A percentile compares a stretch with the other conserved stretches of the same genome.
Evolutionary conservation across 2,329 filamentous ascomycete species (phyloP).

Genomic region (Fusarium fujikuroi): DNA sequence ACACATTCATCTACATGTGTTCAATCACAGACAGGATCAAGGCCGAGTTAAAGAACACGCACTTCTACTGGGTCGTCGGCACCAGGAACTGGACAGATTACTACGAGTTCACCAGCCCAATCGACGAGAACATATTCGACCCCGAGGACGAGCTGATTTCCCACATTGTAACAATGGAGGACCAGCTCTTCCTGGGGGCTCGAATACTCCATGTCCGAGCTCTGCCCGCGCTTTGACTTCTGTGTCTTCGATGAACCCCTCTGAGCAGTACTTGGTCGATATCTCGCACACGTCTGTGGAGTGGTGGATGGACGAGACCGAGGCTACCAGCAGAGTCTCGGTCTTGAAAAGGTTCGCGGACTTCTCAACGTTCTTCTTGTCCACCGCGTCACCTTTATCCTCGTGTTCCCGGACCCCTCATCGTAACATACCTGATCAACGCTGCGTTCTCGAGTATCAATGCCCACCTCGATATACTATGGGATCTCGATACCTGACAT

Average conservation of each 20-base stretch:
- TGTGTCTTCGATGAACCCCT: not conserved
- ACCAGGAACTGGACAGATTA: too few species aligned
- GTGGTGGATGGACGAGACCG: not conserved
- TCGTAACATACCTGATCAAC: not conserved
- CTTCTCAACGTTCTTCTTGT: not conserved
- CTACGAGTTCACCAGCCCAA: not conserved
- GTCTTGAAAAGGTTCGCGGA: rapidly evolving
- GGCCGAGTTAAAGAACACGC: too few species aligned
- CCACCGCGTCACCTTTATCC: rapidly evolving
- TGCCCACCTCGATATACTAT: not conserved
- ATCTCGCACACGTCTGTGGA: not conserved
- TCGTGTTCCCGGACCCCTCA: not conserved
- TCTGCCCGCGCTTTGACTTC: not conserved
- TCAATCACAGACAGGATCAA: too few species aligned
- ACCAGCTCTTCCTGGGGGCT: not conserved
- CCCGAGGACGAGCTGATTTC: not conserved
- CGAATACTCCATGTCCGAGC: not conserved
- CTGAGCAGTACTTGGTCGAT: not conserved
- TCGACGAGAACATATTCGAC: not conserved
- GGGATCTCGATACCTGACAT: not conserved
- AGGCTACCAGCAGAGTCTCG: not conserved
- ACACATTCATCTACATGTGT: too few species aligned
- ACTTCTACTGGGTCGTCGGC: too few species aligned
- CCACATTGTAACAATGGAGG: not conserved
- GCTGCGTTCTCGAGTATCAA: not conserved